Evolutionary conservation across 495 filamentous ascomycete genomes (phyloP), one percentile per base, ranked within the genome.

Genomic region (Aspergillus hancockii): DNA sequence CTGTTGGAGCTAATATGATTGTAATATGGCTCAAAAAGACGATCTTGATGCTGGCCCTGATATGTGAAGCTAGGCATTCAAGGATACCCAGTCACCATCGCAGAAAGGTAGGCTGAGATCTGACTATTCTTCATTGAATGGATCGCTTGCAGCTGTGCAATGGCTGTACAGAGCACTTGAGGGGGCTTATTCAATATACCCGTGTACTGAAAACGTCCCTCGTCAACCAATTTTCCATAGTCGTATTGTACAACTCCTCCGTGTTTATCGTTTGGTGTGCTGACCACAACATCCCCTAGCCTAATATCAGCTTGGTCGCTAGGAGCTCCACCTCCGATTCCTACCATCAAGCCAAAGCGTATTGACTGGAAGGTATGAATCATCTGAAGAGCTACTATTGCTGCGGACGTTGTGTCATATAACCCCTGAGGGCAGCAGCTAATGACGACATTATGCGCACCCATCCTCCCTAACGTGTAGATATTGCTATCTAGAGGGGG

Each of bases 241-340:
- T 77, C 71, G 52, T 70, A 77, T 56, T 77, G 72, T 10, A 78
- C 55, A 3, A 79, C 72, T 8, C 75, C 71, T n/a, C 60, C 55
- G 52, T 56, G 32, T 7, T 6, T 43, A 21, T 52, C 34, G 16
- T 32, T 59, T 19, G 71, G 71, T 14, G 62, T 58, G 56, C 71
- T 66, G 22, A 79, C 72, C 3, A 78, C 73, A 6, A 77, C 57
- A 63, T 75, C 73, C 10, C 75, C 75, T 12, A 75, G 61, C 12
- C 65, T 59, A 12, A 71, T 57, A 60, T 75, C 67, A n/a, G 43
- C 38, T 18, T 66, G 45, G 16, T 5, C 14, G 28, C 16, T 68
- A 66, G 40, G 57, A 19, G 66, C 66, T 14, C 75, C 75, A 36
- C 75, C 74, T 18, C 73, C 75, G 25, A 78, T 73, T n/a, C 75